Conservation (phyloP, 495 filamentous ascomycete species). For the Talaromyces liani region DNA sequence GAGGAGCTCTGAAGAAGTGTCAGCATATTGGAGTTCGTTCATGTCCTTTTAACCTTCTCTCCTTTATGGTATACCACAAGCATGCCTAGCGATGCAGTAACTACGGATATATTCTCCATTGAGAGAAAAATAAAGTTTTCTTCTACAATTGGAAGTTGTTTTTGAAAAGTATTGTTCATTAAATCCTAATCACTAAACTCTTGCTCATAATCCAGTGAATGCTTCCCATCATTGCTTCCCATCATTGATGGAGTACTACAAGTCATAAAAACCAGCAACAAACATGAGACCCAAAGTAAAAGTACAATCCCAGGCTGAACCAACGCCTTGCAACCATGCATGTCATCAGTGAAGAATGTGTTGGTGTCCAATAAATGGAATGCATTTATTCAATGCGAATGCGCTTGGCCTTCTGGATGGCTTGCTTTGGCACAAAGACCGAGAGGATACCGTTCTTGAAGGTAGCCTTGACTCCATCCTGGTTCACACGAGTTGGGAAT, state of each 20-base stretch:
- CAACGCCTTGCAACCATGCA: slow-evolving; percentile 1
- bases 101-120: not conserved
- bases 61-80: not conserved
- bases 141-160: not conserved
- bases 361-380: not conserved
- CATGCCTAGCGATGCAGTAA: not conserved
- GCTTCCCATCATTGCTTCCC: not conserved
- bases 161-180: not conserved
- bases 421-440: slow-evolving; percentile 69
- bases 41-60: not conserved
- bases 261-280: not conserved
- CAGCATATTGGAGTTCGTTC: not conserved
- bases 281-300: not conserved
- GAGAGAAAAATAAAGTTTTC: not conserved
- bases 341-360: not conserved
- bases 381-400: slow-evolving; percentile 48
- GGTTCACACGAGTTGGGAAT: slow-evolving; percentile 69
- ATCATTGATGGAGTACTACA: not conserved
- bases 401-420: slow-evolving; percentile 42
- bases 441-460: slow-evolving; percentile 69
- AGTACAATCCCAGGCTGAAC: not conserved
- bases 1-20: not conserved
- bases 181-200: not conserved
- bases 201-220: not conserved
- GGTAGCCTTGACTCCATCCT: slow-evolving; percentile 66